Percentiles rank a stretch among this genome's conserved stretches.
Evolutionary conservation across 2,329 filamentous ascomycete species (phyloP).

Genomic region (Aspergillus sp.): DNA sequence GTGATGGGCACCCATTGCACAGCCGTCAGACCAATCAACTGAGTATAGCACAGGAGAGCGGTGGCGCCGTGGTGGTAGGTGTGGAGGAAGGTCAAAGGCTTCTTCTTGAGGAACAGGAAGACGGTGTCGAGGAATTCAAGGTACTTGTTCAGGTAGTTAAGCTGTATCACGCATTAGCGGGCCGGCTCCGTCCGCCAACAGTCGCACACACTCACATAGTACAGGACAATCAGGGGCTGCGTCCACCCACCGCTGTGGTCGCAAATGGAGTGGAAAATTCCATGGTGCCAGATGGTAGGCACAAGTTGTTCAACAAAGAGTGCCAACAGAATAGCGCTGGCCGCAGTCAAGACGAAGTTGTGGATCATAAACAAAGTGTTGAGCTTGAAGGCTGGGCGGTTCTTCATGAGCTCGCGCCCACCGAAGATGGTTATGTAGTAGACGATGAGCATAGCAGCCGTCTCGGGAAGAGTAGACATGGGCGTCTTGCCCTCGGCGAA

Average conservation of each 20-base stretch:
- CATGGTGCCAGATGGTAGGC: conserved; percentile 74
- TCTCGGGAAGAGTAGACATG: conserved; percentile 86
- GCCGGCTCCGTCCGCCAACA: not conserved
- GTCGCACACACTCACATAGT: conserved; percentile 72
- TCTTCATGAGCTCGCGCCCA: conserved; percentile 88
- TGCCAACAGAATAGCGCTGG: conserved; percentile 75
- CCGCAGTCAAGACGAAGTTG: conserved; percentile 88
- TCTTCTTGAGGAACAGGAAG: conserved; percentile 99
- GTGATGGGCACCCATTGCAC: conserved; percentile 95
- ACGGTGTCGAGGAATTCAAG: conserved; percentile 92
- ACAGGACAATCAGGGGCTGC: conserved; percentile 85
- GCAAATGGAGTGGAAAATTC: conserved; percentile 88
- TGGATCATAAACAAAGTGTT: conserved; percentile 90
- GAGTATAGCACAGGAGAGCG: conserved; percentile 95
- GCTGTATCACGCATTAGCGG: conserved; percentile 55
- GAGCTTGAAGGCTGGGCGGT: conserved; percentile 79
- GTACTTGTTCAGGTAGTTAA: conserved; percentile 98
- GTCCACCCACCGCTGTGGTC: conserved; percentile 80
- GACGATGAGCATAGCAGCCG: conserved; percentile 73
- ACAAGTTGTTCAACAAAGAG: conserved; percentile 91
- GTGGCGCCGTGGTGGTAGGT: conserved; percentile 98
- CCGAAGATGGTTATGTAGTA: conserved; percentile 96
- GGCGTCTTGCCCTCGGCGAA: conserved; percentile 81
- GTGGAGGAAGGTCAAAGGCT: conserved; percentile 97
- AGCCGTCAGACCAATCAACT: conserved; percentile 86